Evolutionary conservation across 345 rosid genomes (phyloP).

Genomic region (Syzygium aqueum): DNA sequence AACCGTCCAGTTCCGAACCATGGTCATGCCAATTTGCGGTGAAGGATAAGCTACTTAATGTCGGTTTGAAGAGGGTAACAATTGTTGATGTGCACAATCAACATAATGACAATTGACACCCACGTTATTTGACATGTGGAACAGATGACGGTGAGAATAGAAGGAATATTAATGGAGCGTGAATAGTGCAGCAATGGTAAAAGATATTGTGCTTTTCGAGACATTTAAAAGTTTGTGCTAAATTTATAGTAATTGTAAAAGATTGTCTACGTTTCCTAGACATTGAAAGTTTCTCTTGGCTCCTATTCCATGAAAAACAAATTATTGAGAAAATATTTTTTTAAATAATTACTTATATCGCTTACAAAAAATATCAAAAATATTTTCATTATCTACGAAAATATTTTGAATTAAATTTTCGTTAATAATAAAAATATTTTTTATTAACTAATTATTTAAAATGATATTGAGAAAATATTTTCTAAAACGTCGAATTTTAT

Average conservation of each 20-base stretch:
- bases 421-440: no score
- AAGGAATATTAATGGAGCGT: not conserved
- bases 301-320: rapidly evolving
- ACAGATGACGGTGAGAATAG: not conserved
- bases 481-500: not conserved
- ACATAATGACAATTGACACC: not conserved
- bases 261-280: no score
- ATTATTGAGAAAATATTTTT: not conserved
- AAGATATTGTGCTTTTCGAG: rapidly evolving
- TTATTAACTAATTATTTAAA: no score
- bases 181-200: not conserved
- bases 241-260: not conserved
- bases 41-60: not conserved
- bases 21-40: no score
- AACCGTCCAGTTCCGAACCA: no score
- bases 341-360: not conserved
- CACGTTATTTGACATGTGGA: not conserved
- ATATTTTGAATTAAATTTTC: not conserved
- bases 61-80: not conserved
- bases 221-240: not conserved
- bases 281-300: rapidly evolving
- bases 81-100: not conserved
- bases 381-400: not conserved
- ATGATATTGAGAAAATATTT: no score
- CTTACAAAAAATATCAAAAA: rapidly evolving